Base-by-base conservation (phyloP, 129 eudicot genomes). In the Pittosporum tobira region DNA sequence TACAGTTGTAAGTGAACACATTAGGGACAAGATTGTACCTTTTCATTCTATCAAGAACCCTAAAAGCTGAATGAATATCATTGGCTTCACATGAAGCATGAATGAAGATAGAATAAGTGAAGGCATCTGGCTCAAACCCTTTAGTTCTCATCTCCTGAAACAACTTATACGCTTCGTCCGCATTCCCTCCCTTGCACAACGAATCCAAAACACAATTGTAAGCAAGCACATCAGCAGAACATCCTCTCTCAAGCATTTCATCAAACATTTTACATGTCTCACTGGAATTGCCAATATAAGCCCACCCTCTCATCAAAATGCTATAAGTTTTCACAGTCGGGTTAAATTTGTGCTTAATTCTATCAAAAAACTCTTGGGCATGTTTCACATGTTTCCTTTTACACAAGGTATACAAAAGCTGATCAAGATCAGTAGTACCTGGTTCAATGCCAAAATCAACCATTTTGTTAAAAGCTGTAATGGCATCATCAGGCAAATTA, bases 291-390 rank as follows among this genome's bases (percentile, higher is more conserved):
- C 94, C 91, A 19, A 87, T 60, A 3, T 62, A 71, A 4, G 85
- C 99, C 96, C 96, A 85, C 27, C 98, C 97, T 16, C 77, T 57
- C 28, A 87, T 82, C 74, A 93, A 56, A 65, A 93, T 93, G 64
- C 87, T 93, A 20, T 69, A 87, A 20, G 74, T 81, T 52, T 93
- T 93, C 59, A 73, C 88, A 20, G 51, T 68, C 0, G 78, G 71
- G 19, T 5, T 19, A 40, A 76, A 72, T 9, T 64, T 68, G 4
- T 48, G 47, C 73, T 80, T 84, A 16, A 84, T 69, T 46, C 24
- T 64, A 62, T 93, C 96, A 45, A 87, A 87, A 30, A 87, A 81
- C 30, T 66, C 45, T 22, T 93, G 99, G 6, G 88, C 99, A n/a
- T 81, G 72, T 21, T 30, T 81, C 50, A 79, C 94, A 54, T 83